Percentiles rank a stretch among this genome's conserved stretches.
Evolutionary conservation across 179 eudicot species (phyloP).

Genomic region (Silene noctiflora): DNA sequence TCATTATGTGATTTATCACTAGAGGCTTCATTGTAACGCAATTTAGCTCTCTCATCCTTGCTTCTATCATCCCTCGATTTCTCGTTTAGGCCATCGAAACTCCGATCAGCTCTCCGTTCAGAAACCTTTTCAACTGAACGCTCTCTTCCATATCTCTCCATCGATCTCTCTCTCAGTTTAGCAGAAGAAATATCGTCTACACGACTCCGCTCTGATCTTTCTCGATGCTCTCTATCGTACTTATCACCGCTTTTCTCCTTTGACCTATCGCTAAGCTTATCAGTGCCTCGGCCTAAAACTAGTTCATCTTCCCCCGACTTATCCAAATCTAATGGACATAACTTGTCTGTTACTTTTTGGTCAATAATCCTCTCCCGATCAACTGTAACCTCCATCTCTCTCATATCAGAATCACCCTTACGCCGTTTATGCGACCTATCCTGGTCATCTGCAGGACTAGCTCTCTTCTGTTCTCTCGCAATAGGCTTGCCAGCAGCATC

Average conservation of each 20-base stretch:
- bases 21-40: constrained; percentile 56
- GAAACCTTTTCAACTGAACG: constrained; percentile 68
- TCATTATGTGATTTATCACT: constrained; percentile 64
- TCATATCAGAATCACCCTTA: constrained; percentile 63
- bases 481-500: constrained; percentile 50
- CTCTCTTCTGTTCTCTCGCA: constrained; percentile 73
- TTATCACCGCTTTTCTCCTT: constrained; percentile 74
- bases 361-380: constrained; percentile 60
- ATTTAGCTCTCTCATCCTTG: constrained; percentile 79
- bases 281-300: constrained; percentile 37
- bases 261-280: constrained; percentile 53
- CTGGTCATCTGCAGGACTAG: constrained; percentile 77
- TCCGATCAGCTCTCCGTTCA: constrained; percentile 67
- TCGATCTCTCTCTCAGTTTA: constrained; percentile 71
- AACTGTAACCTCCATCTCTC: constrained; percentile 61
- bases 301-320: constrained; percentile 54
- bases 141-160: constrained; percentile 85
- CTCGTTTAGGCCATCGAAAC: constrained; percentile 53
- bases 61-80: constrained; percentile 71
- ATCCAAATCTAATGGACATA: constrained; percentile 44
- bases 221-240: constrained; percentile 75
- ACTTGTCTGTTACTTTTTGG: constrained; percentile 47
- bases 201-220: constrained; percentile 64
- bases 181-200: constrained; percentile 60
- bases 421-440: constrained; percentile 79